phyloP scores from a whole-genome alignment of 1,284 basidiomycete species.

The Athelia psychrophila region DNA sequence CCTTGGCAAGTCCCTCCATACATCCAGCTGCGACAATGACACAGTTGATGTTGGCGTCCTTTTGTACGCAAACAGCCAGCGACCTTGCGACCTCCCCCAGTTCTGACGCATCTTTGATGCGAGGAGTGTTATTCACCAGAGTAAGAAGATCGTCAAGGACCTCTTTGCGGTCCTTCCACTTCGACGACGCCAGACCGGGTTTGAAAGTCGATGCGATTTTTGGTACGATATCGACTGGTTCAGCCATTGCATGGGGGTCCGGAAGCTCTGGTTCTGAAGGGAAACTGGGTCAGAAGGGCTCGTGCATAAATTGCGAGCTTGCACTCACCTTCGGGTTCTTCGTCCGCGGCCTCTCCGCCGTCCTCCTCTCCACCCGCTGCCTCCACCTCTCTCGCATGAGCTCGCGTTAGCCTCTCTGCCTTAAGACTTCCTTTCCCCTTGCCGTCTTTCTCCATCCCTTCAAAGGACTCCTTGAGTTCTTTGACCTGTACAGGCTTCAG shows the following conservation, averaged over 20 bases:
- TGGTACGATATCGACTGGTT: constrained; percentile 77
- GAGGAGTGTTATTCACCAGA: constrained; percentile 69
- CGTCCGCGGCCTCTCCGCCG: constrained; percentile 34
- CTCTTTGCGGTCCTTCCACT: constrained; percentile 99
- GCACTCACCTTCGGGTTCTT: constrained; percentile 23
- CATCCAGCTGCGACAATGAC: constrained; percentile 89
- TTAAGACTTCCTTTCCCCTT: constrained; percentile 81
- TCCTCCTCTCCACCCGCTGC: constrained; percentile 42
- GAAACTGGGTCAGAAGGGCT: constrained; percentile 1
- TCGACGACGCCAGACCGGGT: constrained; percentile 78
- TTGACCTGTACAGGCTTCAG: constrained; percentile 99
- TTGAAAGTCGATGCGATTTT: constrained; percentile 78
- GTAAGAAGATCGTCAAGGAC: constrained; percentile 83
- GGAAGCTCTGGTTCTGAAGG: constrained; percentile 45
- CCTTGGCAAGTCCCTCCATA: constrained; percentile 85
- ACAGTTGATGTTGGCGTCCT: constrained; percentile 95
- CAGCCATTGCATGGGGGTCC: constrained; percentile 83
- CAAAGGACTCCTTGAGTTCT: constrained; percentile 92
- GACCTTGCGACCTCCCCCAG: constrained; percentile 74
- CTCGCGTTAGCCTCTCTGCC: constrained; percentile 79
- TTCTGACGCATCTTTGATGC: constrained; percentile 77
- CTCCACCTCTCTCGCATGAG: constrained; percentile 74
- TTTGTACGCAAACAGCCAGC: constrained; percentile 79
- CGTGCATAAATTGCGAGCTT: constrained; percentile 1
- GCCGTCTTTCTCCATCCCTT: constrained; percentile 77